Evolutionary conservation across 2,329 filamentous ascomycete genomes (phyloP).

Genomic region (Thelonectria olida): DNA sequence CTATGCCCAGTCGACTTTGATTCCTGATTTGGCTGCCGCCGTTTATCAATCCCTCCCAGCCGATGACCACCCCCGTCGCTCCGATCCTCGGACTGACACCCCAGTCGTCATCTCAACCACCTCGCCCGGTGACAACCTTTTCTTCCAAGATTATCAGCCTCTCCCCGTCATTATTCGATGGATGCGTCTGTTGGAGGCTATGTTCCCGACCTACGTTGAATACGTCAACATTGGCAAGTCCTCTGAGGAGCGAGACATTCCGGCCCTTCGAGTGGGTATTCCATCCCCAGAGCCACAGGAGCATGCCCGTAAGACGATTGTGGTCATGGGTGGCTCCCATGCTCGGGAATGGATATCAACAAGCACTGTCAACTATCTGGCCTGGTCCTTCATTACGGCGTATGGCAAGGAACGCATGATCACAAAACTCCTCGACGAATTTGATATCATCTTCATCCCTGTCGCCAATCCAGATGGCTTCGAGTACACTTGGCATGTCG

Average conservation of each 20-base stretch:
- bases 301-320: slow-evolving; percentile 74
- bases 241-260: slow-evolving; percentile 87
- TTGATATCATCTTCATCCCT: slow-evolving; percentile 89
- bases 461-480: slow-evolving; percentile 94
- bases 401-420: slow-evolving; percentile 79
- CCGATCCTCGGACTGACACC: slow-evolving; percentile 39
- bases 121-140: slow-evolving; percentile 72
- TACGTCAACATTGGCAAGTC: slow-evolving; percentile 83
- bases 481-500: slow-evolving; percentile 89
- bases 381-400: slow-evolving; percentile 85
- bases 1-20: slow-evolving; percentile 75
- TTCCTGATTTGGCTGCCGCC: slow-evolving; percentile 81
- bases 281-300: slow-evolving; percentile 53
- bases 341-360: slow-evolving; percentile 97
- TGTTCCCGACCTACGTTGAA: slow-evolving; percentile 85
- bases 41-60: slow-evolving; percentile 66
- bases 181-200: slow-evolving; percentile 89
- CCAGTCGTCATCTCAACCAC: slow-evolving; percentile 44
- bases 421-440: slow-evolving; percentile 81
- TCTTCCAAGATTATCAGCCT: slow-evolving; percentile 93
- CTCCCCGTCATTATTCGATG: slow-evolving; percentile 84
- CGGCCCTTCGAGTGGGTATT: slow-evolving; percentile 79
- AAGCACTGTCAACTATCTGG: slow-evolving; percentile 89
- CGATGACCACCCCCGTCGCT: slow-evolving; percentile 23
- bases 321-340: slow-evolving; percentile 88